phyloP scores from a whole-genome alignment of 169 alveolate genomes.

The Plasmodium coatneyi region DNA sequence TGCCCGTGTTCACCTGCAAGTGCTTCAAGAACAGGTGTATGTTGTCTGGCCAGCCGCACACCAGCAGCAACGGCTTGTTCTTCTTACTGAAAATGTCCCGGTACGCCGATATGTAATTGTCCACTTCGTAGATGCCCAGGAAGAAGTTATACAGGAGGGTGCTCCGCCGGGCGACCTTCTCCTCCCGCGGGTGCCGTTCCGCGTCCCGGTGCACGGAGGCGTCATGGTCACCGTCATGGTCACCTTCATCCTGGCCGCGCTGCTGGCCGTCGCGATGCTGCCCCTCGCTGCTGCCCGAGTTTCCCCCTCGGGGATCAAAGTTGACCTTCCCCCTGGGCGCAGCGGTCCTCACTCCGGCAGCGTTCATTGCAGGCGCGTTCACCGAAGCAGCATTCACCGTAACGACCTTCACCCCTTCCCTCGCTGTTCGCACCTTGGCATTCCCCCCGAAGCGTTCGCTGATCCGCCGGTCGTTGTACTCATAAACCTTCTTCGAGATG shows the following conservation, averaged over 20 bases:
- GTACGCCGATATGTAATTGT: slow-evolving; percentile 66
- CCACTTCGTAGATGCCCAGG: slow-evolving; percentile 53
- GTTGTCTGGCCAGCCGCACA: slow-evolving; percentile 85
- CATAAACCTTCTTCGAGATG: slow-evolving; percentile 71
- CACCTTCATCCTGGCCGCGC: too few species aligned
- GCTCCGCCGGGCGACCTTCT: neutral
- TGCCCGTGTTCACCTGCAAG: slow-evolving; percentile 29
- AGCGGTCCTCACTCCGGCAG: too few species aligned
- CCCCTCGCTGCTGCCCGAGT: neutral
- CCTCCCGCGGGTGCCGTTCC: neutral
- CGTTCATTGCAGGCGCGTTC: too few species aligned
- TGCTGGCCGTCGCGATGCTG: neutral
- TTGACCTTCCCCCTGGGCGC: neutral
- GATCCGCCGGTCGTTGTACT: slow-evolving; percentile 52
- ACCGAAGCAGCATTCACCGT: neutral
- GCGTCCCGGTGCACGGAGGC: neutral
- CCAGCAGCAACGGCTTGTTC: slow-evolving; percentile 73
- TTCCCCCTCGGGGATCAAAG: neutral
- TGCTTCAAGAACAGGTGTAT: slow-evolving; percentile 76
- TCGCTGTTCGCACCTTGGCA: neutral
- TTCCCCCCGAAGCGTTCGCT: neutral
- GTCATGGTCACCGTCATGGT: neutral
- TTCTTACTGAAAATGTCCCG: slow-evolving; percentile 41
- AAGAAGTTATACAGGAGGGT: slow-evolving; percentile 9
- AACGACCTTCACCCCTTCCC: neutral